Base-by-base conservation (phyloP, 2,329 filamentous ascomycete genomes). In the Colletotrichum sp. region DNA sequence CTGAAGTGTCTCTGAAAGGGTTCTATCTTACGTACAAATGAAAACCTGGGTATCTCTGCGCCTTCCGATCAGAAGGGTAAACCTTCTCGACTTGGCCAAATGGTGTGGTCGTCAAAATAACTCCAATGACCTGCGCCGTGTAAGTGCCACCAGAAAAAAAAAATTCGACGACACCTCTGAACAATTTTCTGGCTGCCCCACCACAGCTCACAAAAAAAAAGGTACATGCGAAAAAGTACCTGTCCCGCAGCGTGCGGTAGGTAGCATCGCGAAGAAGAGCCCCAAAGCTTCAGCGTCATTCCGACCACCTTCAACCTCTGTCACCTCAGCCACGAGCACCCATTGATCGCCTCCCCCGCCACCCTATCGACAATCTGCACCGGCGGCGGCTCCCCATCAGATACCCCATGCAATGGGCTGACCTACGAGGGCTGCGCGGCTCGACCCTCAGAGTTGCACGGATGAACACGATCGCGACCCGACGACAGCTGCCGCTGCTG, bases 321-420 rank as follows among this genome's bases (percentile, higher is more conserved):
- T n/a, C 44, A 21, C 12, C 44, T 52, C 44, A 21, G n/a, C 64
- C 64, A 55, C 26, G 10, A 16, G 15, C n/a, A 26, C 36, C 39
- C 26, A 36, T n/a, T 44, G 15, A 26, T 16, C 49, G 49, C 30
- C 65, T 57, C 55, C 36, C 55, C 26, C 34, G 28, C 28, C 26
- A 16, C 4, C 21, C 30, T 15, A 44, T 71, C 44, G 16, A 28
- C 39, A 12, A 49, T 4, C 60, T 67, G 62, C 69, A 28, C 62
- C 63, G 60, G 49, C 71, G 71, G 57, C 18, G 32, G 49, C 24
- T 60, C 63, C 49, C 39, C 12, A 44, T 26, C 30, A 66, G 24
- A 52, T 52, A 67, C 71, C 30, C 36, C 75, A 78, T 78, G 77
- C 77, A 59, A 78, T 78, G 75, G 77, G 71, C 75, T 77, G 77